Conservation (phyloP, 345 rosid genomes). For the Reutealis trisperma region DNA sequence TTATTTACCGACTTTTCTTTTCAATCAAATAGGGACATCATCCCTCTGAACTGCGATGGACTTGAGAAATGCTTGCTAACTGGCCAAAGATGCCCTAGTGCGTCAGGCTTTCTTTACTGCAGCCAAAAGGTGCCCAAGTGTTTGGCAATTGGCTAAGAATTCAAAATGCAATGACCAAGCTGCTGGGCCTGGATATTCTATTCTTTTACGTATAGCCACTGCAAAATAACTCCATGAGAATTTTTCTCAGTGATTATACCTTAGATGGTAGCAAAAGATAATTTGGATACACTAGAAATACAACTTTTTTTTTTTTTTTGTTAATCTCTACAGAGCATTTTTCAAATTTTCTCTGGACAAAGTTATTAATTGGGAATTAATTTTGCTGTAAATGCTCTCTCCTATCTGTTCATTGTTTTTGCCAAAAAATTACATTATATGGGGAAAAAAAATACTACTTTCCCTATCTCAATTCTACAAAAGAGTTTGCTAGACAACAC, state of each 20-base stretch:
- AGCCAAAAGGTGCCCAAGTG: too few relatives aligned
- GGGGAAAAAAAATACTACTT: neutral
- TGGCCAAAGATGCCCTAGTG: neutral
- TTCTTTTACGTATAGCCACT: neutral
- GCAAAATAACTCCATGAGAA: neutral
- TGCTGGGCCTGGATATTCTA: neutral
- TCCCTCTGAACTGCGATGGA: neutral
- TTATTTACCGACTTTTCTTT: neutral
- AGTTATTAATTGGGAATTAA: neutral
- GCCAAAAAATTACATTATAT: neutral
- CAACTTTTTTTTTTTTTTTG: neutral
- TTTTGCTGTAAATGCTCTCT: neutral
- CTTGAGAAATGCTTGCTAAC: neutral
- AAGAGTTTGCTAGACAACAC: slow-evolving; percentile 49
- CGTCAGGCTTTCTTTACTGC: neutral
- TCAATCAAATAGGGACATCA: neutral
- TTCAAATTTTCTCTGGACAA: neutral
- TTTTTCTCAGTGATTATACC: neutral
- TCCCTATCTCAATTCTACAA: neutral
- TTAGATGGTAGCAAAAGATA: neutral
- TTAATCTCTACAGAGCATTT: neutral
- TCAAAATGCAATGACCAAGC: neutral
- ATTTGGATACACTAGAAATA: neutral
- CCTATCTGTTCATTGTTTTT: neutral
- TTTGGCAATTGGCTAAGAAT: neutral